Conservation (phyloP, 306 rosid genomes). For the Rosa rugosa region DNA sequence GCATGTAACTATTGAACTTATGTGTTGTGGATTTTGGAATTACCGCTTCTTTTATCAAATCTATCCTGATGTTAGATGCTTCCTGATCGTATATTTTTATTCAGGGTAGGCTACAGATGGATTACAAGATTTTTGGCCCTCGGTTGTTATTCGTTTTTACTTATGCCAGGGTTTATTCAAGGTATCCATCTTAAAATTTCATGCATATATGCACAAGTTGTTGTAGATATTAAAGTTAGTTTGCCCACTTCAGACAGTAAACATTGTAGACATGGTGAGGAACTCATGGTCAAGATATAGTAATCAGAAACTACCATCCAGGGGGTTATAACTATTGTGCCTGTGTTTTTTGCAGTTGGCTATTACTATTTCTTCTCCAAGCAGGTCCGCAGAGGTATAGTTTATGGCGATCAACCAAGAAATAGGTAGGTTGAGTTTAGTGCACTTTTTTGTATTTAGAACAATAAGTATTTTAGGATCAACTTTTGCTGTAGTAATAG, state of each 20-base stretch:
- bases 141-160: constrained; percentile 61
- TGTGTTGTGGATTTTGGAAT: neutral
- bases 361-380: constrained; percentile 73
- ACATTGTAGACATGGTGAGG: neutral
- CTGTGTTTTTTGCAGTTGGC: constrained; percentile 63
- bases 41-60: constrained; percentile 19
- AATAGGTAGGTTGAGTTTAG: constrained; percentile 52
- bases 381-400: constrained; percentile 71
- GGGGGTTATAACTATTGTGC: constrained; percentile 28
- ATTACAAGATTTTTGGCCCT: constrained; percentile 71
- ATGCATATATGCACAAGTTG: neutral
- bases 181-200: constrained; percentile 41
- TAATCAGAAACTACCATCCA: neutral
- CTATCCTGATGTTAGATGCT: constrained; percentile 21
- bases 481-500: constrained; percentile 29
- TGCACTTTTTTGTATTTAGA: neutral
- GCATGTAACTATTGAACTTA: neutral
- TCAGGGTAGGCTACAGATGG: constrained; percentile 97
- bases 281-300: neutral
- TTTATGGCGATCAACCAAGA: constrained; percentile 87
- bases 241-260: neutral
- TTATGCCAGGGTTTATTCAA: constrained; percentile 82
- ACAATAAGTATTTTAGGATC: neutral
- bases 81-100: constrained; percentile 51
- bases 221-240: neutral